Percentiles rank a stretch among this genome's conserved stretches.
Conservation (phyloP, 768 basidiomycete species). For the Fomitopsis serialis region DNA sequence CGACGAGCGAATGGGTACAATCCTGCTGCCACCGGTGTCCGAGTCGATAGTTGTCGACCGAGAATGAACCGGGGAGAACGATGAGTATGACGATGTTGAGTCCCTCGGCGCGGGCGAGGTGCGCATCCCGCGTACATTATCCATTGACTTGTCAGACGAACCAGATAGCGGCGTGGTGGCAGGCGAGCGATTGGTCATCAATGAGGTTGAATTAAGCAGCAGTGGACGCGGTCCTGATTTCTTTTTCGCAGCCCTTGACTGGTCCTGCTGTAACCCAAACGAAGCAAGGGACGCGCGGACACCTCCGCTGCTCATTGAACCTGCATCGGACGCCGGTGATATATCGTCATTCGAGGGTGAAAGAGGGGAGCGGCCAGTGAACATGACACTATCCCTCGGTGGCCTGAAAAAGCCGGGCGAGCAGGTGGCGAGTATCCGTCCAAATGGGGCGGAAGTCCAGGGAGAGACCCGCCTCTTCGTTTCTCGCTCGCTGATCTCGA, state of each 20-base stretch:
- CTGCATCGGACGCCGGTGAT: constrained; percentile 20
- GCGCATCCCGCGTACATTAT: constrained; percentile 16
- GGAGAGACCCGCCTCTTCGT: constrained; percentile 35
- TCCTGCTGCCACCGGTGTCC: constrained; percentile 46
- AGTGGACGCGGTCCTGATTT: constrained; percentile 55
- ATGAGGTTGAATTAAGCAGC: constrained; percentile 44
- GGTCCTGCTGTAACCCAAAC: constrained; percentile 27
- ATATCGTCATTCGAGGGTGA: constrained; percentile 10
- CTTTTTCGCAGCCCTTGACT: constrained; percentile 19
- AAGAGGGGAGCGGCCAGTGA: constrained; percentile 5
- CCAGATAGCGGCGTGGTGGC: constrained; percentile 10
- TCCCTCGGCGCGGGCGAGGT: constrained; percentile 34
- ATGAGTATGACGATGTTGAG: constrained; percentile 62
- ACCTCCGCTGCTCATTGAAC: constrained; percentile 33
- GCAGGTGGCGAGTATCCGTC: constrained; percentile 48
- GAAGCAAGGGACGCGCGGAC: constrained; percentile 40
- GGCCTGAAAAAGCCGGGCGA: constrained; percentile 52
- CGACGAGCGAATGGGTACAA: constrained; percentile 47
- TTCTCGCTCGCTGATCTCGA: constrained; percentile 1
- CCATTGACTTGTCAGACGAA: constrained; percentile 11
- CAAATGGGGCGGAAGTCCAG: constrained; percentile 27
- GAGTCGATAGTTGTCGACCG: constrained; percentile 41
- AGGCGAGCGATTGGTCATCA: constrained; percentile 21
- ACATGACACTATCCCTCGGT: constrained; percentile 50
- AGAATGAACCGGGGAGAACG: constrained; percentile 52